A percentile compares a stretch with the other conserved stretches of the same genome.
Evolutionary conservation across 2,329 filamentous ascomycete genomes (phyloP).

Genomic region (Monosporascus sp.): DNA sequence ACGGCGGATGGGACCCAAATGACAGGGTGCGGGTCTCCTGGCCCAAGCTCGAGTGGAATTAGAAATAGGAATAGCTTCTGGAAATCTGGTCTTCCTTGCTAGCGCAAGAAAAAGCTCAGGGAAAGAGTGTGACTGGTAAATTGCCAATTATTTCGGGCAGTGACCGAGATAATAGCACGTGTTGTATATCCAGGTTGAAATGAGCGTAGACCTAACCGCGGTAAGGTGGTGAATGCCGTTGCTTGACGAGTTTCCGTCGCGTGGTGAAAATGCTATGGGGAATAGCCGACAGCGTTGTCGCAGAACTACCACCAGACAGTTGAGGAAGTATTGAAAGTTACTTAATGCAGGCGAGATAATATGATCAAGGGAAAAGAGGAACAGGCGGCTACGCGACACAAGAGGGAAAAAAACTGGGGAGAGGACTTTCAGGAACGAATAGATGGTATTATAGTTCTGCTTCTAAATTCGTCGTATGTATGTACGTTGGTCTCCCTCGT

Average conservation of each 20-base stretch:
- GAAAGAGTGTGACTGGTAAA: conserved; percentile 25
- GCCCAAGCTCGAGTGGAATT: conserved; percentile 22
- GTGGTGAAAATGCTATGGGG: neutral
- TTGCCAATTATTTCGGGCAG: conserved; percentile 10
- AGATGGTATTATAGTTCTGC: neutral
- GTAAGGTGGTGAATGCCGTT: neutral
- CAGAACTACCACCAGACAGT: neutral
- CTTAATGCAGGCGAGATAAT: neutral
- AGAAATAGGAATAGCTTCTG: conserved; percentile 25
- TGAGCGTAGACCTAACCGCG: neutral
- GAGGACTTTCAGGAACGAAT: neutral
- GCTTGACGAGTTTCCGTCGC: neutral
- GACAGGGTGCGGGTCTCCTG: conserved; percentile 27
- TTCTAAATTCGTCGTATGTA: neutral
- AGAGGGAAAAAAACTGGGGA: neutral
- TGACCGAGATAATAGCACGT: neutral
- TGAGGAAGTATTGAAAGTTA: neutral
- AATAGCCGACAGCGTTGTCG: neutral
- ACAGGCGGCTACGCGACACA: neutral
- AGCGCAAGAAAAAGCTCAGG: conserved; percentile 24
- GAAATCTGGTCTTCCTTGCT: conserved; percentile 29
- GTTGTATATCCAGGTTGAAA: neutral
- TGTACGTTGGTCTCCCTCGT: neutral
- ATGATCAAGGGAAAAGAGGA: neutral
- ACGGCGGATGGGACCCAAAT: conserved; percentile 22